phyloP scores from a whole-genome alignment of 2,329 filamentous ascomycete genomes.

The Fusarium caatingaense region DNA sequence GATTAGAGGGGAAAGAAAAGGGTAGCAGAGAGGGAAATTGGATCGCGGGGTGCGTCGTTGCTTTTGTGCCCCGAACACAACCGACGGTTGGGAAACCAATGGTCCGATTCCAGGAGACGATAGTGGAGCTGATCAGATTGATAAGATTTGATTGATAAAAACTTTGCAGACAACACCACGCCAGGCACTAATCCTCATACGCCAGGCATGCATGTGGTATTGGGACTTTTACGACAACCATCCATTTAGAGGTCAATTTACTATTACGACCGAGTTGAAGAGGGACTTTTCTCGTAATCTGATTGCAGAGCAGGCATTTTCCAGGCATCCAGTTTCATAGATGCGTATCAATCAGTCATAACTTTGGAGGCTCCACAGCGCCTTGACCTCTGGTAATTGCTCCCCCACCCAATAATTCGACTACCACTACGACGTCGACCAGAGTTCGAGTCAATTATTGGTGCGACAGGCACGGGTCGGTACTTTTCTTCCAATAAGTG shows the following conservation, averaged over 20 bases:
- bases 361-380: slow-evolving; percentile 14
- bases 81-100: slow-evolving; percentile 44
- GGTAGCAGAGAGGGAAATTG: slow-evolving; percentile 37
- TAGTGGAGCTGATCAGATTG: slow-evolving; percentile 57
- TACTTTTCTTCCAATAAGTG: background rate
- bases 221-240: background rate
- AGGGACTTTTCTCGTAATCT: slow-evolving; percentile 26
- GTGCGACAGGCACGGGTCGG: background rate
- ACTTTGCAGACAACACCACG: slow-evolving; percentile 36
- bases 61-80: slow-evolving; percentile 47
- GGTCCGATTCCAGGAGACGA: slow-evolving; percentile 52
- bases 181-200: slow-evolving; percentile 37
- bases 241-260: slow-evolving; percentile 7
- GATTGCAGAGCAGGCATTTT: slow-evolving; percentile 15
- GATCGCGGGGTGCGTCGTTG: slow-evolving; percentile 45
- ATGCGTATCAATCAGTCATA: slow-evolving; percentile 32
- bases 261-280: slow-evolving; percentile 25
- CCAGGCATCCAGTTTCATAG: slow-evolving; percentile 19
- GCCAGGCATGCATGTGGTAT: slow-evolving; percentile 36
- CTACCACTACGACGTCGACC: slow-evolving; percentile 2
- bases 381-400: slow-evolving; percentile 5
- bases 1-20: slow-evolving; percentile 17
- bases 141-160: slow-evolving; percentile 63
- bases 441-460: slow-evolving; percentile 2
- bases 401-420: slow-evolving; percentile 10